Conservation (phyloP, 108 stramenopile genomes). For the Heterococcus sp. region DNA sequence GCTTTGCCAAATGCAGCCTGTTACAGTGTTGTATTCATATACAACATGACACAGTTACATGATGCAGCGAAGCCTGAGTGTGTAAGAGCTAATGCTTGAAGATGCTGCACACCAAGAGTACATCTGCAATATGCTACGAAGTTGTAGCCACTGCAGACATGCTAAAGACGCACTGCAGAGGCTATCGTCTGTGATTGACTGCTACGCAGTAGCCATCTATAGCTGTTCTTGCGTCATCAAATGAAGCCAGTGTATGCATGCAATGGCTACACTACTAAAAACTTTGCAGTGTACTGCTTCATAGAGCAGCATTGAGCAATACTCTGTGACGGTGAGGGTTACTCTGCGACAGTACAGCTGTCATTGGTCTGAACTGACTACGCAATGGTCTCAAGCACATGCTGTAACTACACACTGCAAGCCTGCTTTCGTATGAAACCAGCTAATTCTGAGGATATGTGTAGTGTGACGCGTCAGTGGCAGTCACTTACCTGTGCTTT, state of each 20-base stretch:
- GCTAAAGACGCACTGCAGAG: background rate
- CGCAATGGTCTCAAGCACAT: background rate
- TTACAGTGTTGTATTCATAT: background rate
- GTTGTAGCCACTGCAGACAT: background rate
- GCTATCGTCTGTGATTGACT: no score
- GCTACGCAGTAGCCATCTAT: no score
- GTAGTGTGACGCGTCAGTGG: background rate
- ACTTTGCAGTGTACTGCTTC: no score
- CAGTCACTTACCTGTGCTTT: background rate
- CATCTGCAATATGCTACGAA: no score
- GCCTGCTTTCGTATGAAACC: background rate
- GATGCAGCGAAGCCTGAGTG: background rate
- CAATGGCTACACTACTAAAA: no score
- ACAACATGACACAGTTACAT: background rate
- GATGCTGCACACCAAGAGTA: no score
- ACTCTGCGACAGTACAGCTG: background rate
- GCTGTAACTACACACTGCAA: no score
- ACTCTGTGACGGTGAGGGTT: background rate
- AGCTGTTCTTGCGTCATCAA: no score
- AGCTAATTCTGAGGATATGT: background rate
- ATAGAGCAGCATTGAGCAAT: background rate
- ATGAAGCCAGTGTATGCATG: no score
- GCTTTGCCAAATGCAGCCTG: constrained; percentile 70
- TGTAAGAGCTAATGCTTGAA: background rate
- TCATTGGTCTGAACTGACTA: background rate